Conservation (phyloP, 2,329 filamentous ascomycete genomes). For the Sporothrix brasiliensis region DNA sequence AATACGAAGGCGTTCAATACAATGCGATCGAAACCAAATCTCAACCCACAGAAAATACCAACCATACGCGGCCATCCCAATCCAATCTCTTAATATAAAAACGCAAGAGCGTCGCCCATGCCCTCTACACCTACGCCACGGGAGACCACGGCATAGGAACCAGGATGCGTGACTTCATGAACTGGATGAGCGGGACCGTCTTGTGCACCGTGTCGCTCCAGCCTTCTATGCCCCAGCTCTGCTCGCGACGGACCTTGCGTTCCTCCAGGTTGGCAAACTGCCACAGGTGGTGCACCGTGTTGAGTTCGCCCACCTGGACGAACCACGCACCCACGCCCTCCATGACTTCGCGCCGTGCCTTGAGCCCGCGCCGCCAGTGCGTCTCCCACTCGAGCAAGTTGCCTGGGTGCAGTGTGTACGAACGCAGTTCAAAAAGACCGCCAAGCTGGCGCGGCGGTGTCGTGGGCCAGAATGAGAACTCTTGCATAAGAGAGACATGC, state of each 20-base stretch:
- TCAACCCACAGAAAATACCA: not conserved
- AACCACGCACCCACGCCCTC: constrained; percentile 99
- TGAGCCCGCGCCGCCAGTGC: constrained; percentile 91
- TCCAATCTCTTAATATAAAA: not conserved
- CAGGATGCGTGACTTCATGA: constrained; percentile 91
- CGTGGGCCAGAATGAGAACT: constrained; percentile 99
- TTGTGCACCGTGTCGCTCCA: constrained; percentile 99
- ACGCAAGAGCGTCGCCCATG: not conserved
- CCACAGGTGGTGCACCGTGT: constrained; percentile 98
- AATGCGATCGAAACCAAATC: not conserved
- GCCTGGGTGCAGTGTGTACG: constrained; percentile 93
- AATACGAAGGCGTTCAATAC: not conserved
- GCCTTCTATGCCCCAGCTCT: constrained; percentile 92
- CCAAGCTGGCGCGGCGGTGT: constrained; percentile 86
- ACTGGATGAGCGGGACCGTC: constrained; percentile 95
- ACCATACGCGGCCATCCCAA: not conserved
- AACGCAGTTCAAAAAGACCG: constrained; percentile 92
- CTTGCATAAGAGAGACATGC: constrained; percentile 92
- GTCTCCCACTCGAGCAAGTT: constrained; percentile 98
- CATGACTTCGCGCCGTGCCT: constrained; percentile 93
- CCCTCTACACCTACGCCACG: constrained; percentile 63
- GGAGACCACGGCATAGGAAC: constrained; percentile 97
- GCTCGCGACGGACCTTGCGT: constrained; percentile 83
- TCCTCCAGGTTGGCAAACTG: constrained; percentile 97
- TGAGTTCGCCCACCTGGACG: constrained; percentile 94